Evolutionary conservation across 139 green algal species (phyloP).

Genomic region (Tetraselmis chui): DNA sequence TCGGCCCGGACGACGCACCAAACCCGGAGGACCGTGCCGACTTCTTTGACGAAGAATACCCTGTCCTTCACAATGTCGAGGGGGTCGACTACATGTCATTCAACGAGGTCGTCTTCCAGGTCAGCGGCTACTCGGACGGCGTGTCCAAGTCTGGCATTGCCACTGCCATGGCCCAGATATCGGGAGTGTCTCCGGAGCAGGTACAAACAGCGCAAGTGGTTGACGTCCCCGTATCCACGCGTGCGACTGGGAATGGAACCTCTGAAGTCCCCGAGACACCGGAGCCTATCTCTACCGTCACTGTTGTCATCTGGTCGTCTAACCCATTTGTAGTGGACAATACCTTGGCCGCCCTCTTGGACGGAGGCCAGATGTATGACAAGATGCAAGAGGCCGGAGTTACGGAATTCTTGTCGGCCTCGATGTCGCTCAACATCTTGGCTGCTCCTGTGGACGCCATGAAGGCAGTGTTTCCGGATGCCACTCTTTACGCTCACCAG

Average conservation of each 20-base stretch:
- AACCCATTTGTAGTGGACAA: neutral
- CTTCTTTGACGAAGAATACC: neutral
- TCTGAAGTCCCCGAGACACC: neutral
- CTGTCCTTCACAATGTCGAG: neutral
- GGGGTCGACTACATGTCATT: neutral
- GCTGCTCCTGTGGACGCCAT: neutral
- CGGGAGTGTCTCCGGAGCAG: neutral
- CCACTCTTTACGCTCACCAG: neutral
- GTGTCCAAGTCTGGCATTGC: neutral
- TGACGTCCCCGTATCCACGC: neutral
- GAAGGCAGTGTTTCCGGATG: neutral
- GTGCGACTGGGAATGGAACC: neutral
- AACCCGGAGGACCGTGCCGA: neutral
- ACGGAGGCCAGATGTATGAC: neutral
- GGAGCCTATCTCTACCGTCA: neutral
- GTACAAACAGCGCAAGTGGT: neutral
- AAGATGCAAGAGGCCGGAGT: neutral
- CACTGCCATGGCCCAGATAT: neutral
- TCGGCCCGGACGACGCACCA: neutral
- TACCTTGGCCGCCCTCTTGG: neutral
- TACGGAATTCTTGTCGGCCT: neutral
- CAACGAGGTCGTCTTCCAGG: neutral
- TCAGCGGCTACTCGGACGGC: neutral
- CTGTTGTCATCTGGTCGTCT: neutral
- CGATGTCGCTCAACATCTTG: neutral